A percentile compares a stretch with the other conserved stretches of the same genome.
These are phyloP conservation scores for Astrocystis sublimbata DNA, from an alignment of 495 filamentous ascomycete species.

Conservation along the genomic window DNA sequence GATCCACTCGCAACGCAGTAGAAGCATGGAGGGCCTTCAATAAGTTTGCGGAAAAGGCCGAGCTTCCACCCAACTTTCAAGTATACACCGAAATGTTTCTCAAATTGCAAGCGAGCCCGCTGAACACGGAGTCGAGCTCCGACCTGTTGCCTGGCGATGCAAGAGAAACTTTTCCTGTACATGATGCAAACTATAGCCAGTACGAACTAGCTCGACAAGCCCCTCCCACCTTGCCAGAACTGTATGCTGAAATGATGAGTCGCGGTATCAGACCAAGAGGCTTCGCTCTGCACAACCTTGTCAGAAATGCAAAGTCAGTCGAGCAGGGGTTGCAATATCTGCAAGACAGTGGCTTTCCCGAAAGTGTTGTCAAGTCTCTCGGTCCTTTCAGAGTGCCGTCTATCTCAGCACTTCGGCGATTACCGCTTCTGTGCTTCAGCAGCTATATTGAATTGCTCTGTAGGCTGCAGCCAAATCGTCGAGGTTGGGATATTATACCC, in stretches of 20 bases:
- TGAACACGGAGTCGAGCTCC: slow-evolving; percentile 14
- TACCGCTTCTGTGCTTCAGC: slow-evolving; percentile 34
- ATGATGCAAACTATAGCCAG: slow-evolving; percentile 43
- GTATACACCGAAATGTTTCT: slow-evolving; percentile 50
- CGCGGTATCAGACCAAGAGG: slow-evolving; percentile 38
- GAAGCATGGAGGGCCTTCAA: slow-evolving; percentile 49
- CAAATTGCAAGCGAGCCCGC: slow-evolving; percentile 37
- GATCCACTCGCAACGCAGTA: slow-evolving; percentile 43
- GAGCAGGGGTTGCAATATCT: slow-evolving; percentile 39
- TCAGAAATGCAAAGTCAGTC: slow-evolving; percentile 35
- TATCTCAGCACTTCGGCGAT: slow-evolving; percentile 18
- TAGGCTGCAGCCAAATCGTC: slow-evolving; percentile 25
- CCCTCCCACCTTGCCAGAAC: slow-evolving; percentile 38
- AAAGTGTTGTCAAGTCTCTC: slow-evolving; percentile 15
- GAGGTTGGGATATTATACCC: slow-evolving; percentile 13
- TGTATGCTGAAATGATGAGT: slow-evolving; percentile 43
- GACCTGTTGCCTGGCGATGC: slow-evolving; percentile 41
- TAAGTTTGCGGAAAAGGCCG: slow-evolving; percentile 27
- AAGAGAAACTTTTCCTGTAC: slow-evolving; percentile 37
- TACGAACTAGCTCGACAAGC: slow-evolving; percentile 43
- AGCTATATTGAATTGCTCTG: slow-evolving; percentile 46
- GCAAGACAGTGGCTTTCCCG: slow-evolving; percentile 32
- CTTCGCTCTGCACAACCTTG: slow-evolving; percentile 35
- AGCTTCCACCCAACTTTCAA: slow-evolving; percentile 28
- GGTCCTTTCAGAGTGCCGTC: slow-evolving; percentile 21